phyloP scores from a whole-genome alignment of 192 early-diverging fungal genomes.

The Allomyces macrogynus region DNA sequence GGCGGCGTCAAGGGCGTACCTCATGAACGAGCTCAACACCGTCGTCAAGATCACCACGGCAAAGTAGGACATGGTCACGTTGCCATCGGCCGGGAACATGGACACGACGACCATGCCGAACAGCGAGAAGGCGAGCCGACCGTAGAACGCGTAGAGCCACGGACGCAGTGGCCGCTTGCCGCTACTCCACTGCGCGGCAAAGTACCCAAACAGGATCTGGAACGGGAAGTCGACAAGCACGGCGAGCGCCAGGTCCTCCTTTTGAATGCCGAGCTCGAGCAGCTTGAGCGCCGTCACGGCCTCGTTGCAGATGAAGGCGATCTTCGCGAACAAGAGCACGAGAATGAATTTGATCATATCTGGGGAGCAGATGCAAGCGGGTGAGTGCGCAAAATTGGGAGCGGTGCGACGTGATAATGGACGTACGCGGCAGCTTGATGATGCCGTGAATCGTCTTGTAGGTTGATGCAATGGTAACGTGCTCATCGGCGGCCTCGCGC shows the following conservation, averaged over 20 bases:
- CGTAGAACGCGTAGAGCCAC: slow-evolving; percentile 81
- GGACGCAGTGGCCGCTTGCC: slow-evolving; percentile 66
- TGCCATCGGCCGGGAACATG: slow-evolving; percentile 46
- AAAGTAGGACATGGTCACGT: slow-evolving; percentile 48
- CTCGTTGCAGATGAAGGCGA: slow-evolving; percentile 92
- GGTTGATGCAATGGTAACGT: slow-evolving; percentile 41
- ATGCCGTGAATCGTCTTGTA: slow-evolving; percentile 86
- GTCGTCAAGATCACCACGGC: slow-evolving; percentile 52
- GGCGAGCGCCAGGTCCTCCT: slow-evolving; percentile 82
- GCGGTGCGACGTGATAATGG: not conserved
- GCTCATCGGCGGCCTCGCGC: slow-evolving; percentile 19
- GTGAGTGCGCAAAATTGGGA: not conserved
- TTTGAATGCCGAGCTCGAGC: slow-evolving; percentile 79
- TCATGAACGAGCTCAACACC: slow-evolving; percentile 64
- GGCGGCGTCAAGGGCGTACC: slow-evolving; percentile 15
- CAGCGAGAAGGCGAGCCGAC: slow-evolving; percentile 54
- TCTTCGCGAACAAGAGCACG: slow-evolving; percentile 67
- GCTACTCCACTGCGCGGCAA: slow-evolving; percentile 85
- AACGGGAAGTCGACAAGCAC: slow-evolving; percentile 92
- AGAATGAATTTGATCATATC: slow-evolving; percentile 72
- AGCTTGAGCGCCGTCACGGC: slow-evolving; percentile 84
- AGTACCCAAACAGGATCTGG: slow-evolving; percentile 93
- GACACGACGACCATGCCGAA: slow-evolving; percentile 69
- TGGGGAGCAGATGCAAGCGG: slow-evolving; percentile 7
- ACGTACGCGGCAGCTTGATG: slow-evolving; percentile 55